phyloP scores from a whole-genome alignment of 495 filamentous ascomycete genomes.

The Talaromyces thailandensis region DNA sequence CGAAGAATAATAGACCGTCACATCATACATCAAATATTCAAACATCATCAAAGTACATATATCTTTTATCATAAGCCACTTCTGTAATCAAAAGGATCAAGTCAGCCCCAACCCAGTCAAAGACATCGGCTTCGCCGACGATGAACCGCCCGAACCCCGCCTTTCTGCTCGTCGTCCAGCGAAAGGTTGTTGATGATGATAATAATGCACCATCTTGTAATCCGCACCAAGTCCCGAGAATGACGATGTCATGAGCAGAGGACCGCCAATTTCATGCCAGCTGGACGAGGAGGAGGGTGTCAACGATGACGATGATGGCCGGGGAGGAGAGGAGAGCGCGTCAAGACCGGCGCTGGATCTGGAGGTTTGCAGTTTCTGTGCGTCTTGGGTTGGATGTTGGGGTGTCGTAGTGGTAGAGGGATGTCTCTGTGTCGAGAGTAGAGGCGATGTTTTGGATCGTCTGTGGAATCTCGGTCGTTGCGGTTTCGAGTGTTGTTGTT shows the following conservation, averaged over 20 bases:
- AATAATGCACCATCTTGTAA: conserved; percentile 1
- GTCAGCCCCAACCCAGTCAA: conserved; percentile 1
- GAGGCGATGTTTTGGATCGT: conserved; percentile 5
- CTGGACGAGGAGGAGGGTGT: neutral
- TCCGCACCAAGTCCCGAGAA: neutral
- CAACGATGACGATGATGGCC: neutral
- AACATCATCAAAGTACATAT: neutral
- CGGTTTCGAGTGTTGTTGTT: neutral
- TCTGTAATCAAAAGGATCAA: neutral
- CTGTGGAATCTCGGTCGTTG: conserved; percentile 5
- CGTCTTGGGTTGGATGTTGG: neutral
- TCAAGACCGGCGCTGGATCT: conserved; percentile 1
- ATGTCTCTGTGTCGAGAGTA: neutral
- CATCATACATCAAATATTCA: neutral
- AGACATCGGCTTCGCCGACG: neutral
- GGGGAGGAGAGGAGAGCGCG: neutral
- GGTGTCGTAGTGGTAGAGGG: neutral
- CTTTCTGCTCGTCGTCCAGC: neutral
- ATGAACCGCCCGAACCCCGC: conserved; percentile 1
- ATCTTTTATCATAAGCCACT: neutral
- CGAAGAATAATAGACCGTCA: neutral
- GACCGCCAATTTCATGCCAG: neutral
- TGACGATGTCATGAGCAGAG: conserved; percentile 3
- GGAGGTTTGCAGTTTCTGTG: neutral
- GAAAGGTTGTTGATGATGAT: neutral